These are phyloP conservation scores for Chara braunii DNA, from an alignment of 139 green algal species.

Conservation along the genomic window DNA sequence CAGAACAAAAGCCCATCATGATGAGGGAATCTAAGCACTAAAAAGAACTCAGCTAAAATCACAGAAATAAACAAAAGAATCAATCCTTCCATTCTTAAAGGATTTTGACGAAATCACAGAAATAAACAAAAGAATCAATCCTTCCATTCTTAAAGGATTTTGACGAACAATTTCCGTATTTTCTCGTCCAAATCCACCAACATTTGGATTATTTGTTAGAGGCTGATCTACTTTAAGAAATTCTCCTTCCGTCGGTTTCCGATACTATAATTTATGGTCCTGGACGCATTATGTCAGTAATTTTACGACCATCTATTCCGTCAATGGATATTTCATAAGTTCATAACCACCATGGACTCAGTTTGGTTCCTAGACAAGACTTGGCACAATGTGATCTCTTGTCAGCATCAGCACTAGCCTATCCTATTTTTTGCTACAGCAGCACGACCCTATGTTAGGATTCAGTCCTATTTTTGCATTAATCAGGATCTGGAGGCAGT, in stretches of 20 bases:
- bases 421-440: too few relatives aligned
- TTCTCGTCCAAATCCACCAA: not conserved
- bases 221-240: conserved; percentile 48
- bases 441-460: too few relatives aligned
- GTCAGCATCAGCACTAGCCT: too few relatives aligned
- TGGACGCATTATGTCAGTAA: conserved; percentile 47
- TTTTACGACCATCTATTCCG: conserved; percentile 36
- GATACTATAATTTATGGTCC: conserved; percentile 51
- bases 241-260: conserved; percentile 41
- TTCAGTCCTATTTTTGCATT: too few relatives aligned
- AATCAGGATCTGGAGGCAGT: too few relatives aligned
- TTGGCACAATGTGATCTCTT: too few relatives aligned
- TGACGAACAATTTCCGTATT: conserved; percentile 1
- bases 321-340: conserved; percentile 48
- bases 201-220: conserved; percentile 53
- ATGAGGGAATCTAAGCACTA: too few relatives aligned
- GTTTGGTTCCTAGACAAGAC: too few relatives aligned
- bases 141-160: conserved; percentile 4
- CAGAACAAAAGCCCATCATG: too few relatives aligned
- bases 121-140: conserved; percentile 33
- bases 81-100: conserved; percentile 20
- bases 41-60: too few relatives aligned
- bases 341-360: too few relatives aligned
- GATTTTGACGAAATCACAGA: conserved; percentile 40
- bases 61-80: conserved; percentile 43